Evolutionary conservation across 805 yeast genomes (phyloP), one percentile per base, ranked within the genome.

Genomic region (Saccharomycopsis sp.): DNA sequence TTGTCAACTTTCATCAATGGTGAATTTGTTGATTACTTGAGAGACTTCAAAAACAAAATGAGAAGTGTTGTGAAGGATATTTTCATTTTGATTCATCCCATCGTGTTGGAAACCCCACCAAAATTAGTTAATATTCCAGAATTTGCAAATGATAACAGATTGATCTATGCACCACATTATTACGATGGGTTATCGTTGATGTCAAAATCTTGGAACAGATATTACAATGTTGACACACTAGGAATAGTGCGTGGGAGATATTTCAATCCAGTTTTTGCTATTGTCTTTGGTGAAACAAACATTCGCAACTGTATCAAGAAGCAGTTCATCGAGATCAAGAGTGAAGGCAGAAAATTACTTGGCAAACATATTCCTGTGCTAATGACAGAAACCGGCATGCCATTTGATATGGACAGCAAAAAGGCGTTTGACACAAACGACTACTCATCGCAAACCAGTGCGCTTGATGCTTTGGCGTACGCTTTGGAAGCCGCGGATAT

Each of bases 361-460:
- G 96, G 96, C 2, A 43, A 50, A 1, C 38, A 57, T 7, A 66
- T 86, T 7, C 95, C 96, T 0, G 71, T 81, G 7, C 61, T 89
- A 17, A 77, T 92, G 69, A 75, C 94, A 1, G 98, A 89, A 58
- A 87, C 89, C n/a, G 98, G 98, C 4, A 85, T 89, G 80, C 97
- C 98, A 2, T 85, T 80, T 57, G 96, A 92, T 58, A 84, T 89
- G 96, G 88, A 89, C 58, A 68, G 74, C 44, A 84, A 82, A 54
- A 65, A 61, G 36, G 82, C 96, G 0, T 89, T 73, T 54, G 57
- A 58, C 1, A 67, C 66, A 43, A 87, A 88, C 1, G 73, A 75
- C 47, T 92, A 75, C 57, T 59, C 67, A 7, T 69, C 84, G 8
- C 98, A 92, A 55, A 80, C 80, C 2, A 63, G 71, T 5, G 96